These are phyloP conservation scores for Fusarium sp. DNA, from an alignment of 2,329 filamentous ascomycete species.

Conservation along the genomic window DNA sequence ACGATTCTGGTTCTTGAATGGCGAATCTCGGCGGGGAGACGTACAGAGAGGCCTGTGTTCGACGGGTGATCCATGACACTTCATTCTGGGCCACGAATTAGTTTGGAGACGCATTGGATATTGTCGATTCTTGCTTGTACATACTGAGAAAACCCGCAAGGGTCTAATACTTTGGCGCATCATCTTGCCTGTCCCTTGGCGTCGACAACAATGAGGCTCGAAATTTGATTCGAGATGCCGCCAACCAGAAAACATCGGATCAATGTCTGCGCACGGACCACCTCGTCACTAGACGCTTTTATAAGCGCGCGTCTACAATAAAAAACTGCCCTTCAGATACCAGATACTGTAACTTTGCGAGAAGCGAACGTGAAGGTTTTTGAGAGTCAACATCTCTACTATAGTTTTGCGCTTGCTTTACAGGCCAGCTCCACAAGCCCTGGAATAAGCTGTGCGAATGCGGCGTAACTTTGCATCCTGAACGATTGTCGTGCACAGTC, in stretches of 20 bases:
- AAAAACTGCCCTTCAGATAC: background rate
- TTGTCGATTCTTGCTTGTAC: rapidly evolving
- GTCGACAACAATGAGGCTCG: slow-evolving; percentile 37
- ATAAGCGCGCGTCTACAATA: slow-evolving; percentile 23
- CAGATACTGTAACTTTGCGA: too few species aligned
- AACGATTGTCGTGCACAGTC: background rate
- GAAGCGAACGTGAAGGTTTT: background rate
- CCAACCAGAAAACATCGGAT: slow-evolving; percentile 38
- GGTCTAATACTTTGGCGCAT: slow-evolving; percentile 46
- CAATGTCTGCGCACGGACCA: slow-evolving; percentile 38
- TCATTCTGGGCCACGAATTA: slow-evolving; percentile 34
- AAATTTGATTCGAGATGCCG: slow-evolving; percentile 30
- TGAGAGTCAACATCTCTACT: background rate
- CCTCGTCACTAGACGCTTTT: slow-evolving; percentile 3
- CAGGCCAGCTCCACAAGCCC: background rate
- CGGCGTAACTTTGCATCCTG: background rate
- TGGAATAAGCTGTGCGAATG: background rate
- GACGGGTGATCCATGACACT: slow-evolving; percentile 41
- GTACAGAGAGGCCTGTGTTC: slow-evolving; percentile 45
- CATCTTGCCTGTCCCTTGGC: slow-evolving; percentile 45
- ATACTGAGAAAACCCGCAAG: slow-evolving; percentile 43
- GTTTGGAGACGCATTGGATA: background rate
- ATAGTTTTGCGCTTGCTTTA: background rate
- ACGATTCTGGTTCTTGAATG: background rate
- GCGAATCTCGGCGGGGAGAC: slow-evolving; percentile 18